A percentile compares a stretch with the other conserved stretches of the same genome.
These are phyloP conservation scores for Oryza officinalis DNA, from an alignment of 176 grass and related monocot species.

Conservation along the genomic window DNA sequence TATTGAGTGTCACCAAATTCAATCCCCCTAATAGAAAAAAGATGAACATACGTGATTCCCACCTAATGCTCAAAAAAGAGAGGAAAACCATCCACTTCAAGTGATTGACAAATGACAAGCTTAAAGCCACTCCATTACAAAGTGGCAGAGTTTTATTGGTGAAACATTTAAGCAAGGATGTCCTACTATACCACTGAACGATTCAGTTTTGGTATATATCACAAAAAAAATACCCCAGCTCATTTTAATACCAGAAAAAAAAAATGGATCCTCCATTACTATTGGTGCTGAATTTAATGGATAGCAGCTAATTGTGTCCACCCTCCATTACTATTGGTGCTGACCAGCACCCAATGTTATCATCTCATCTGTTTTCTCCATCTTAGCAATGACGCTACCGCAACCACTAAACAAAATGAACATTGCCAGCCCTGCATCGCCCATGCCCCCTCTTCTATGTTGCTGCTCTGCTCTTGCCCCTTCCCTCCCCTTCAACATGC, in stretches of 20 bases:
- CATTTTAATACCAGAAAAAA: not conserved
- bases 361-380: not conserved
- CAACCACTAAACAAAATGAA: not conserved
- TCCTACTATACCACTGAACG: not conserved
- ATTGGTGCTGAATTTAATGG: not conserved
- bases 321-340: not conserved
- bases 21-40: not conserved
- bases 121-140: not conserved
- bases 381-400: not conserved
- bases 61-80: not conserved
- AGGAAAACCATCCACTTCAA: not conserved
- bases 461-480: not conserved
- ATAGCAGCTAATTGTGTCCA: not conserved
- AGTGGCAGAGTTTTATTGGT: not conserved
- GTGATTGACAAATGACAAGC: not conserved
- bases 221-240: not conserved
- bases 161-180: not conserved
- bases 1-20: not conserved
- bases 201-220: not conserved
- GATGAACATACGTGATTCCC: not conserved
- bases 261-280: not conserved
- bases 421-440: not conserved
- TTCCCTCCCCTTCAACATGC: not conserved
- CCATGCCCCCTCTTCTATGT: not conserved
- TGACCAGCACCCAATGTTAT: not conserved